Conservation (phyloP, 148 eudicot species). For the Dianthus caryophyllus region DNA sequence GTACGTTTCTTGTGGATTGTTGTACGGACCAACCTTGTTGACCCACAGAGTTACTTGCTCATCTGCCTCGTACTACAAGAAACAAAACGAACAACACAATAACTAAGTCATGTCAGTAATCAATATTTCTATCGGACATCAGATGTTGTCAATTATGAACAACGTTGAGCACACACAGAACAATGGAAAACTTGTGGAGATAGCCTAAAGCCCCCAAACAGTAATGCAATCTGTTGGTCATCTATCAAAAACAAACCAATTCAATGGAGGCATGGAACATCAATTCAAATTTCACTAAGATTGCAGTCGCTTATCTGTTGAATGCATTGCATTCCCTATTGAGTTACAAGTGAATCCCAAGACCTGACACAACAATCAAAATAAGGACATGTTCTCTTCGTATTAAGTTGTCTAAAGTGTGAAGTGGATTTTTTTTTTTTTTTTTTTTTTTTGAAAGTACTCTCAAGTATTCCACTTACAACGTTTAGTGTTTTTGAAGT, state of each 20-base stretch:
- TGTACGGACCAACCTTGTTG: constrained; percentile 94
- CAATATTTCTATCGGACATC: constrained; percentile 7
- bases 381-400: too few relatives aligned
- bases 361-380: background rate
- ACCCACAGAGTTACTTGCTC: constrained; percentile 92
- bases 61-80: constrained; percentile 63
- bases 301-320: background rate
- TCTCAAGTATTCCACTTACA: too few relatives aligned
- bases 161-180: background rate
- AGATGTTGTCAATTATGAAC: background rate
- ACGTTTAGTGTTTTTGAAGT: too few relatives aligned
- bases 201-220: background rate
- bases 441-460: too few relatives aligned
- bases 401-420: too few relatives aligned
- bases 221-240: background rate
- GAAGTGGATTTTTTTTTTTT: too few relatives aligned
- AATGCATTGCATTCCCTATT: constrained; percentile 8
- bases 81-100: background rate
- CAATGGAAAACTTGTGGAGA: background rate
- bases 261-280: background rate
- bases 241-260: background rate
- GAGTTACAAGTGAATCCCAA: constrained; percentile 10
- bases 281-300: background rate
- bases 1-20: constrained; percentile 97
- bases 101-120: background rate